These are phyloP conservation scores for Ceratobasidium sp. DNA, from an alignment of 1,284 basidiomycete genomes.

Conservation along the genomic window DNA sequence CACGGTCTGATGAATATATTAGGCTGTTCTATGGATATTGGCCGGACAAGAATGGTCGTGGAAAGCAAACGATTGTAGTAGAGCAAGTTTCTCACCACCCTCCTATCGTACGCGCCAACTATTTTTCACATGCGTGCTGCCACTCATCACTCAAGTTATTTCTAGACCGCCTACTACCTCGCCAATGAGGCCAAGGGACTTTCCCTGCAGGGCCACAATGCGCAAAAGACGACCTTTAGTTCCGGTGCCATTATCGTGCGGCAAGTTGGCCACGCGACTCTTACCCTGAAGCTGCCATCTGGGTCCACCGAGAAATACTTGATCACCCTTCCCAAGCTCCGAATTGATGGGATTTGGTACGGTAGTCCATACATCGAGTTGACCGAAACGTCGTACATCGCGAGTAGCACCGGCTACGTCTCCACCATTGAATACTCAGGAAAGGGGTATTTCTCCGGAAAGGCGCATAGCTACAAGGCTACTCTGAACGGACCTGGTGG, in stretches of 20 bases:
- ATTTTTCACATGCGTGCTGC: constrained; percentile 8
- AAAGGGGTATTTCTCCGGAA: constrained; percentile 93
- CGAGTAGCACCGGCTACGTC: constrained; percentile 74
- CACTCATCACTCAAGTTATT: constrained; percentile 38
- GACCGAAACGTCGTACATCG: constrained; percentile 81
- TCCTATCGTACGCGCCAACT: constrained; percentile 62
- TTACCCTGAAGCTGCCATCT: constrained; percentile 69
- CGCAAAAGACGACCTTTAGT: constrained; percentile 85
- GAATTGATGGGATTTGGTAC: constrained; percentile 66
- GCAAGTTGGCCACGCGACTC: constrained; percentile 91
- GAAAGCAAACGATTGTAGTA: constrained; percentile 85
- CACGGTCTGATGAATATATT: not conserved
- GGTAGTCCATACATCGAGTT: constrained; percentile 87
- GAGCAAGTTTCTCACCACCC: constrained; percentile 98
- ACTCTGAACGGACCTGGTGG: constrained; percentile 59
- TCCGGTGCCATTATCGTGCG: constrained; percentile 84
- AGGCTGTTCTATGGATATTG: constrained; percentile 91
- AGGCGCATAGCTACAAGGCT: constrained; percentile 92
- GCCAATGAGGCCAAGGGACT: constrained; percentile 83
- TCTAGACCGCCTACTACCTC: constrained; percentile 73
- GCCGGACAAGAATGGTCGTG: constrained; percentile 79
- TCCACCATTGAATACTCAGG: constrained; percentile 90
- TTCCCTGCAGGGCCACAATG: constrained; percentile 84
- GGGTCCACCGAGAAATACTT: constrained; percentile 76
- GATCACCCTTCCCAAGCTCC: constrained; percentile 85